phyloP scores from a whole-genome alignment of 768 basidiomycete species.

The Mycena vulgaris region DNA sequence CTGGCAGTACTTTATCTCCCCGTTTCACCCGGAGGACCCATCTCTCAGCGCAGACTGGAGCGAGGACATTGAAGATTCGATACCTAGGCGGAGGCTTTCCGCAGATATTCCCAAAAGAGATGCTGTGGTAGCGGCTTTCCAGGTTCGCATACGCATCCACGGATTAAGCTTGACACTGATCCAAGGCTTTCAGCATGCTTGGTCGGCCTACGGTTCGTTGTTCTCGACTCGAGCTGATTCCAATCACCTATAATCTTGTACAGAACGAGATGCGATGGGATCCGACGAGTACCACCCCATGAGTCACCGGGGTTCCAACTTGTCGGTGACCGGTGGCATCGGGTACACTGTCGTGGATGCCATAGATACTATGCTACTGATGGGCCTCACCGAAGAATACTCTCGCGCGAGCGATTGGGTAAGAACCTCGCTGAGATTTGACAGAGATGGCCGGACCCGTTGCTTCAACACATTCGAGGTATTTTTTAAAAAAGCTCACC shows the following conservation, averaged over 20 bases:
- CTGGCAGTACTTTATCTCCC: conserved; percentile 25
- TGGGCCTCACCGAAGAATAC: conserved; percentile 78
- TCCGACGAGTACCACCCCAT: conserved; percentile 84
- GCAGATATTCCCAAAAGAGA: conserved; percentile 66
- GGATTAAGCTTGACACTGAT: conserved; percentile 12
- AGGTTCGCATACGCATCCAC: conserved; percentile 57
- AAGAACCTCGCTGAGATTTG: conserved; percentile 66
- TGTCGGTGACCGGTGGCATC: conserved; percentile 72
- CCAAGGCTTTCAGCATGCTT: conserved; percentile 67
- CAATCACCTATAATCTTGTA: conserved; percentile 32
- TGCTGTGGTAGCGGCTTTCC: conserved; percentile 74
- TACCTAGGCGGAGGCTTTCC: not conserved
- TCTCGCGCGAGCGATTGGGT: conserved; percentile 75
- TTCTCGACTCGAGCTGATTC: not conserved
- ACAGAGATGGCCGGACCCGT: conserved; percentile 63
- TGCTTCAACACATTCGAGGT: conserved; percentile 84
- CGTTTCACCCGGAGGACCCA: not conserved
- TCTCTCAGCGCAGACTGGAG: conserved; percentile 8
- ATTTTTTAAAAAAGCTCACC: not conserved
- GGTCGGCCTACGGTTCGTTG: conserved; percentile 73
- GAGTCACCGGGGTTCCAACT: conserved; percentile 69
- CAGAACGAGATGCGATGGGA: conserved; percentile 83
- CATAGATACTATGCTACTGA: conserved; percentile 78
- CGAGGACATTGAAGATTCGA: not conserved
- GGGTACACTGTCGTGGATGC: conserved; percentile 83